Base-by-base conservation (phyloP, 345 rosid genomes). In the Syzygium aromaticum region DNA sequence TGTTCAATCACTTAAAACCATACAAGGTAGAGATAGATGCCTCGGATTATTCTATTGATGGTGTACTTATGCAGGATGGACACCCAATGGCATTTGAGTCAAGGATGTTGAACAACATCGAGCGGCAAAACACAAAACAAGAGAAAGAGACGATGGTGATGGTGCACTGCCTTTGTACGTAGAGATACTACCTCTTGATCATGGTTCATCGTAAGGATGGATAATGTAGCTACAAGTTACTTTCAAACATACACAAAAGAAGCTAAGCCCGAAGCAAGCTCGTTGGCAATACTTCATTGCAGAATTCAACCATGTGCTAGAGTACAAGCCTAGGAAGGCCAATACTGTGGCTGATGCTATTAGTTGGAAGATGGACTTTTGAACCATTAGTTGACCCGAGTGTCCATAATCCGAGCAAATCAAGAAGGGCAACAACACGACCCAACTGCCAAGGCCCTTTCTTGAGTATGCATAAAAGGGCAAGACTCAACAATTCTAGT, bases 351-450 rank as follows among this genome's bases (percentile, higher is more conserved):
- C 77, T 5, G 46, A 85, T 38, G 86, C 73, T 33, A 30, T 56
- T 17, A 85, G 77, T 14, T 3, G 7, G 57, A 54, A 8, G 27
- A 25, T 2, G 4, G 33, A 57, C 16, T 0, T 85, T 0, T 33
- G 11, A 1, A 3, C 27, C 52, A 85, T 85, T 1, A 30, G 1
- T 64, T 2, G 11, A 11, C 59, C 0, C 1, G 28, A 56, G 49
- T 85, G 86, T 7, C 6, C 2, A 11, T 38, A 9, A 16, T 3
- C 5, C 12, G 13, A 4, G 0, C 13, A 0, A 11, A 85, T 30
- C 3, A 1, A 64, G 2, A 9, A 64, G 11, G 3, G 0, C 1
- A 0, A 0, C 15, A 57, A 25, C 13, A 9, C 6, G 1, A 57
- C 4, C 13, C 63, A 25, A 57, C 25, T 0, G 63, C 14, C 6